These are phyloP conservation scores for Schizosaccharomyces osmophilus DNA, from an alignment of 805 yeast genomes.

Conservation along the genomic window DNA sequence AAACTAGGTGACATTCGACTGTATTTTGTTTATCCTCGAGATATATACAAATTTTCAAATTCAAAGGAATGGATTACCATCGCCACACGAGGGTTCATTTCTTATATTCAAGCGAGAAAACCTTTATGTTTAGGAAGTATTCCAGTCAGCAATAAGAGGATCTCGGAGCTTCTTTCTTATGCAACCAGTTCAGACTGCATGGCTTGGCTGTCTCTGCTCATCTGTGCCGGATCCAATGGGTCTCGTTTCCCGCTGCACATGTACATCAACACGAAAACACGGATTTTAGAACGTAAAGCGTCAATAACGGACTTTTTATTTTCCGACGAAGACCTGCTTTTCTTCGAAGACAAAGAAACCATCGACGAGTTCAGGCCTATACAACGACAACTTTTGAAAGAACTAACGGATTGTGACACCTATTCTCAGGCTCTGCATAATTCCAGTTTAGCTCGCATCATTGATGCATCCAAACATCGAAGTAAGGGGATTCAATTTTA, in stretches of 20 bases:
- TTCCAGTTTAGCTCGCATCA: too few species aligned
- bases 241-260: background rate
- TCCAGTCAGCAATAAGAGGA: background rate
- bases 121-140: background rate
- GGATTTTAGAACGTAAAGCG: background rate
- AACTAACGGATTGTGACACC: background rate
- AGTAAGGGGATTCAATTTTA: too few species aligned
- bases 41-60: background rate
- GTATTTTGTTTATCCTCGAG: background rate
- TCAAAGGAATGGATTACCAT: background rate
- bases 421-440: background rate
- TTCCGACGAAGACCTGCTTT: background rate
- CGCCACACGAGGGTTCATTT: background rate
- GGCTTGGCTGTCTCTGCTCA: background rate
- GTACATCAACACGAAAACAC: background rate
- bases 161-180: background rate
- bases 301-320: background rate
- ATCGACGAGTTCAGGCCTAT: background rate
- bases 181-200: background rate
- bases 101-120: background rate
- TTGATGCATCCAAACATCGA: too few species aligned
- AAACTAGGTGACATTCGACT: background rate
- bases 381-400: background rate
- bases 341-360: background rate
- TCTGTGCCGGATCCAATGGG: background rate